A percentile compares a stretch with the other conserved stretches of the same genome.
Conservation (phyloP, 2,329 filamentous ascomycete species). For the Penicillium sp. region DNA sequence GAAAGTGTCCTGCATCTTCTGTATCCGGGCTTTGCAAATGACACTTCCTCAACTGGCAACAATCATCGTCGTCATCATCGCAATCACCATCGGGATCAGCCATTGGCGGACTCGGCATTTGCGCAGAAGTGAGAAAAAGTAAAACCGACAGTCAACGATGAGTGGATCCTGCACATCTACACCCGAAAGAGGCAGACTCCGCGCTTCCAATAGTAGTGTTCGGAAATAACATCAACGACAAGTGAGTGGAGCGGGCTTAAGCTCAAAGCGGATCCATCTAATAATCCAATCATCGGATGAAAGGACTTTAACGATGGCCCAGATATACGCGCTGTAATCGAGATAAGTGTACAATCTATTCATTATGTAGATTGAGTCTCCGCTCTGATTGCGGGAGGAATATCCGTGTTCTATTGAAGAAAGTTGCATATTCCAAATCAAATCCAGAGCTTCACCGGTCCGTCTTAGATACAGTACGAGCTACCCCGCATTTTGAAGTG, state of each 20-base stretch:
- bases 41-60: slow-evolving; percentile 7
- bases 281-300: background rate
- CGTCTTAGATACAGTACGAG: background rate
- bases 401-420: slow-evolving; percentile 7
- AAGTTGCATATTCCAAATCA: slow-evolving; percentile 6
- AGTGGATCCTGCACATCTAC: background rate
- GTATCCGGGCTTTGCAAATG: slow-evolving; percentile 2
- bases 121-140: too few species aligned
- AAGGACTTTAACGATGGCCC: background rate
- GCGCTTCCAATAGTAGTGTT: background rate
- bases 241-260: background rate
- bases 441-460: background rate
- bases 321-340: background rate
- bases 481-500: slow-evolving; percentile 13
- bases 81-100: slow-evolving; percentile 5
- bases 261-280: background rate
- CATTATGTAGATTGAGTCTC: background rate
- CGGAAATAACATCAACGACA: too few species aligned
- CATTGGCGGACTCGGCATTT: slow-evolving; percentile 14
- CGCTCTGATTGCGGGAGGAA: background rate
- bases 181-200: background rate
- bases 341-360: too few species aligned
- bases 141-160: background rate
- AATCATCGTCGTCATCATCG: background rate
- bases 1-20: background rate